Percentiles rank a stretch among this genome's conserved stretches.
Evolutionary conservation across 352 stramenopile genomes (phyloP).

Genomic region (Globisporangium iwayamae): DNA sequence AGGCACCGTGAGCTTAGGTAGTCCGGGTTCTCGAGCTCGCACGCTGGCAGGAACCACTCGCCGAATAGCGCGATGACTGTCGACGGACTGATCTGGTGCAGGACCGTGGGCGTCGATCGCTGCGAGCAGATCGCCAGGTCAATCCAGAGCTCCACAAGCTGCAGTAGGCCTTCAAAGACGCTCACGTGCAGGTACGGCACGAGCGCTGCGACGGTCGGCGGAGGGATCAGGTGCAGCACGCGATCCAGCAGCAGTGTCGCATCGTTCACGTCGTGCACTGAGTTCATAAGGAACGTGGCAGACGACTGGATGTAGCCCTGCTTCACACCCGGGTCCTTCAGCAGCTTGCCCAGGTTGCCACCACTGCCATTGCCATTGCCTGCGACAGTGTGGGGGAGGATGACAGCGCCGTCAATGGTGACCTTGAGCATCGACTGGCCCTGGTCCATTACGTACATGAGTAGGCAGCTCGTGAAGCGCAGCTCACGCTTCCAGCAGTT

Average conservation of each 20-base stretch:
- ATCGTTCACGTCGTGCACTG: constrained; percentile 48
- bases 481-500: constrained; percentile 86
- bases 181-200: constrained; percentile 61
- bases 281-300: constrained; percentile 65
- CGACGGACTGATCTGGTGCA: constrained; percentile 76
- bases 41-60: constrained; percentile 85
- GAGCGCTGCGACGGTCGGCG: constrained; percentile 59
- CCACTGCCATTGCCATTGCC: constrained; percentile 1
- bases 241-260: constrained; percentile 78
- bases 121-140: constrained; percentile 69
- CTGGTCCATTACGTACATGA: constrained; percentile 81
- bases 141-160: constrained; percentile 79
- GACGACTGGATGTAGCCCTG: constrained; percentile 70
- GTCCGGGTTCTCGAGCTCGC: constrained; percentile 60
- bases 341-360: constrained; percentile 21
- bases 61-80: constrained; percentile 82
- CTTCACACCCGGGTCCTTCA: constrained; percentile 47
- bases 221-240: constrained; percentile 75
- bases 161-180: constrained; percentile 71
- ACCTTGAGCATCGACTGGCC: constrained; percentile 71
- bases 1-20: constrained; percentile 79
- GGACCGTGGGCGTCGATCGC: constrained; percentile 42
- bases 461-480: constrained; percentile 69
- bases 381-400: constrained; percentile 37
- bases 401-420: constrained; percentile 45